These are phyloP conservation scores for Amaranthus hypochondriacus DNA, from an alignment of 148 eudicot species.

Conservation along the genomic window DNA sequence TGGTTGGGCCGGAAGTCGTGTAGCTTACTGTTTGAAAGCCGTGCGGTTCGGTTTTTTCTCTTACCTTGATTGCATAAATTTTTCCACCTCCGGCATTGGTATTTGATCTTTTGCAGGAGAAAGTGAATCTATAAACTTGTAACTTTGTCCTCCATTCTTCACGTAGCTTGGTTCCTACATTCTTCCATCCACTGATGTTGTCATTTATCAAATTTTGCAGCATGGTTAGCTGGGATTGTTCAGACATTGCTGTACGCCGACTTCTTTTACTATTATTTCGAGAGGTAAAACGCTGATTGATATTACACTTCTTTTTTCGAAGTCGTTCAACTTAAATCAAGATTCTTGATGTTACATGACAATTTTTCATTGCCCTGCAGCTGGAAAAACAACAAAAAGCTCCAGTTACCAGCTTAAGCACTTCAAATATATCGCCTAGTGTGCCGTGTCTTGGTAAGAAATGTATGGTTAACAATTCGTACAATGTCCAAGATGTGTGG, in stretches of 20 bases:
- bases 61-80: not conserved
- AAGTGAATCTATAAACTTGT: no score
- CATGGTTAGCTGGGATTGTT: constrained; percentile 77
- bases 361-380: constrained; percentile 32
- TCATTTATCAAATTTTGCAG: constrained; percentile 35
- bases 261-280: constrained; percentile 95
- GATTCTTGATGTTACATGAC: not conserved
- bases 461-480: not conserved
- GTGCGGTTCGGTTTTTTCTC: not conserved
- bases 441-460: not conserved
- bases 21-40: no score
- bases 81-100: not conserved
- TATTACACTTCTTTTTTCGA: not conserved
- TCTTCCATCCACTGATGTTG: not conserved
- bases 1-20: no score
- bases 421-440: constrained; percentile 4
- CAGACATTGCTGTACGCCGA: constrained; percentile 92
- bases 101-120: not conserved
- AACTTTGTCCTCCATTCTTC: no score
- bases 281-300: constrained; percentile 47
- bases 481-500: constrained; percentile 6
- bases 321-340: not conserved
- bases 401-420: constrained; percentile 72
- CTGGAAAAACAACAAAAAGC: constrained; percentile 87
- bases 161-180: not conserved